Conservation (phyloP, 805 yeast genomes). For the Monosporozyma siamensis region DNA sequence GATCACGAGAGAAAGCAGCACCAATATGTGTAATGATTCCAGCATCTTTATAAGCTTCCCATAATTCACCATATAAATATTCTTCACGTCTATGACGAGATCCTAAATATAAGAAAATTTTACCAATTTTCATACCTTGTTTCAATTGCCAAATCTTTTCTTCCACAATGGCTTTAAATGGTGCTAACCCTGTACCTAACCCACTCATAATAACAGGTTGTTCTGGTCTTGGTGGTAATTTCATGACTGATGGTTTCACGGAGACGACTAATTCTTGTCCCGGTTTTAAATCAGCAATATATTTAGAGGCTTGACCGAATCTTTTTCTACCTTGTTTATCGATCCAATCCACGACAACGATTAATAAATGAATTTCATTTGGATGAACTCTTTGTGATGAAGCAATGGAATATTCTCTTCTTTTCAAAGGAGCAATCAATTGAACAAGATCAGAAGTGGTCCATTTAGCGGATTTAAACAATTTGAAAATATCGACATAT, state of each 20-base stretch:
- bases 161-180: constrained; percentile 94
- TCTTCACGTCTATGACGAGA: constrained; percentile 94
- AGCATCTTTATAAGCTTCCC: constrained; percentile 93
- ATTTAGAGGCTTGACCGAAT: constrained; percentile 92
- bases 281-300: constrained; percentile 63
- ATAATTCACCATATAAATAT: constrained; percentile 89
- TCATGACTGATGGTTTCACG: constrained; percentile 96
- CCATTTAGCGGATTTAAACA: constrained; percentile 79
- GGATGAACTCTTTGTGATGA: constrained; percentile 91
- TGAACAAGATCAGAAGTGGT: constrained; percentile 56
- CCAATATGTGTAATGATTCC: constrained; percentile 90
- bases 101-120: constrained; percentile 78
- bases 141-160: constrained; percentile 89
- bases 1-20: constrained; percentile 97
- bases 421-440: constrained; percentile 76
- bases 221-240: constrained; percentile 75
- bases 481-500: constrained; percentile 71
- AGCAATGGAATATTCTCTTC: constrained; percentile 97
- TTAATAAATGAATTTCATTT: constrained; percentile 79
- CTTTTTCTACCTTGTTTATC: constrained; percentile 79
- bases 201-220: constrained; percentile 97
- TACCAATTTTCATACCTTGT: constrained; percentile 86
- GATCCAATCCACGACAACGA: constrained; percentile 94
- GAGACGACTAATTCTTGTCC: constrained; percentile 87
- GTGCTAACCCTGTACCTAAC: constrained; percentile 95